Evolutionary conservation across 2,329 filamentous ascomycete genomes (phyloP).

Genomic region (Claviceps spartinae): DNA sequence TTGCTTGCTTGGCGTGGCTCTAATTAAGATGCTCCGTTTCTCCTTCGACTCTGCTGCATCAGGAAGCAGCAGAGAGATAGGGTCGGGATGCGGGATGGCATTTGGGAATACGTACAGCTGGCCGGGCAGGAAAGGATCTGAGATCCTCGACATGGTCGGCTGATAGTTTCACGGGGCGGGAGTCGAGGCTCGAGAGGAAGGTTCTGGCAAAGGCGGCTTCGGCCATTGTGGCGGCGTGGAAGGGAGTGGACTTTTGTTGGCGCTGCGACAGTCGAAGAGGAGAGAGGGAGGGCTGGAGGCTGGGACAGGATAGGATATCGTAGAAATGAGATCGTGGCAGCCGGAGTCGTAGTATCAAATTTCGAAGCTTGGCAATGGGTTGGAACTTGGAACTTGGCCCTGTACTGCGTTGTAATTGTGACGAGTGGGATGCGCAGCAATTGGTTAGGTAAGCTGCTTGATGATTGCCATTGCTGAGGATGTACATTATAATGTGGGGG

Average conservation of each 20-base stretch:
- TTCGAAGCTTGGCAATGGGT: no score
- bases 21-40: background rate
- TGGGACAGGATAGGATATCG: background rate
- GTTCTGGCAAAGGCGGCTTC: slow-evolving; percentile 74
- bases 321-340: no score
- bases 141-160: slow-evolving; percentile 84
- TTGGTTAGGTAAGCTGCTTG: no score
- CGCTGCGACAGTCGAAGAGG: background rate
- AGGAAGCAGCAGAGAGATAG: background rate
- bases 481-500: no score
- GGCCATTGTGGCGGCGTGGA: slow-evolving; percentile 41
- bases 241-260: background rate
- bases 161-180: slow-evolving; percentile 66
- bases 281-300: background rate
- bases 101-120: slow-evolving; percentile 44
- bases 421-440: no score
- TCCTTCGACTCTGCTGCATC: no score
- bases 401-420: no score
- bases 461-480: no score
- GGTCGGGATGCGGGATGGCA: no score
- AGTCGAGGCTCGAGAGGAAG: slow-evolving; percentile 70
- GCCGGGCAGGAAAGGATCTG: slow-evolving; percentile 59
- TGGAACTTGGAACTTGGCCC: no score
- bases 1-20: background rate
- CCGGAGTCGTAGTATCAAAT: no score